Conservation (phyloP, 306 rosid species). For the Malus sylvestris region DNA sequence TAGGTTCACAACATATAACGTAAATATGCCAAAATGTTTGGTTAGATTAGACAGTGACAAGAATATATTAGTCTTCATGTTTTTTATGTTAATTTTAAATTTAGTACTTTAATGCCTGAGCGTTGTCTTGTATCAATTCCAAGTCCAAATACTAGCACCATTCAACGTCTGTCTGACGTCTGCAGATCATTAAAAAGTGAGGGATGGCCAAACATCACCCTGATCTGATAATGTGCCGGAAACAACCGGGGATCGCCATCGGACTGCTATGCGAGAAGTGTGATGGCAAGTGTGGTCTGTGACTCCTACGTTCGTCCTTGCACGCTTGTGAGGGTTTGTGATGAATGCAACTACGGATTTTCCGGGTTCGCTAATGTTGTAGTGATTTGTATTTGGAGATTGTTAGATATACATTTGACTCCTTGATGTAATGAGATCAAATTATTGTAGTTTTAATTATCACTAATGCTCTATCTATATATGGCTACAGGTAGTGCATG, state of each 20-base stretch:
- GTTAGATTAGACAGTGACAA: neutral
- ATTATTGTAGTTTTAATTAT: too few relatives aligned
- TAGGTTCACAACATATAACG: neutral
- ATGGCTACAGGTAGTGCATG: too few relatives aligned
- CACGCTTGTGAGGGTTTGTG: conserved; percentile 81
- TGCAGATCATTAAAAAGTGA: neutral
- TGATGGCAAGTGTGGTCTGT: conserved; percentile 82
- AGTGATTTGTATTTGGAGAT: neutral
- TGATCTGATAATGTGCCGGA: conserved; percentile 85
- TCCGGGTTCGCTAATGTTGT: conserved; percentile 26
- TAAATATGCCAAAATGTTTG: neutral
- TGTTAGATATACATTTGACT: neutral
- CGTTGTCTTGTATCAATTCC: neutral
- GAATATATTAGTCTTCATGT: neutral
- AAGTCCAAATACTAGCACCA: neutral
- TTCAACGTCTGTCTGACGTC: neutral
- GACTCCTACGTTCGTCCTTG: conserved; percentile 89
- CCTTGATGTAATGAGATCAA: neutral
- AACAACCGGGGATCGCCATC: conserved; percentile 84
- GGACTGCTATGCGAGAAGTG: conserved; percentile 84
- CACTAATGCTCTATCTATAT: too few relatives aligned
- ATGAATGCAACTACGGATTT: conserved; percentile 78
- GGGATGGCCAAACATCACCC: conserved; percentile 84
- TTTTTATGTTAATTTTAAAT: neutral
- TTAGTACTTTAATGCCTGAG: neutral